Conservation (phyloP, 2,329 filamentous ascomycete genomes). For the Colletotrichum sp. region DNA sequence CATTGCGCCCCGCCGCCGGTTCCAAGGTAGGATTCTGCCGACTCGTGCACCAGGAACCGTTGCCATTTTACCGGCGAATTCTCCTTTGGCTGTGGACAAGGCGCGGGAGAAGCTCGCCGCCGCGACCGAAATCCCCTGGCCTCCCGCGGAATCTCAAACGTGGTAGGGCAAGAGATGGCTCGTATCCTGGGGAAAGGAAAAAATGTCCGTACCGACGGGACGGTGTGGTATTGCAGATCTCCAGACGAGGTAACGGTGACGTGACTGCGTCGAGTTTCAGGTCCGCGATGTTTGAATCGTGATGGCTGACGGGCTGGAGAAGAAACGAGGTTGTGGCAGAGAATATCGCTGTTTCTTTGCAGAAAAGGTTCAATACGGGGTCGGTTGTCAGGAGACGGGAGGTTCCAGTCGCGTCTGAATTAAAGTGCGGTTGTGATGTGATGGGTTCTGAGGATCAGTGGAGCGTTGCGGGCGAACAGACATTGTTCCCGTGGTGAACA, state of each 20-base stretch:
- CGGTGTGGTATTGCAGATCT: slow-evolving; percentile 12
- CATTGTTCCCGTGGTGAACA: neutral
- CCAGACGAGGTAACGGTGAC: slow-evolving; percentile 3
- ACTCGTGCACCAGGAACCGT: neutral
- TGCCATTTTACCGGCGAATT: neutral
- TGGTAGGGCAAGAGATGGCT: neutral
- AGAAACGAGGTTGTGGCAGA: neutral
- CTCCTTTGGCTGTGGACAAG: neutral
- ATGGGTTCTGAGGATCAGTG: neutral
- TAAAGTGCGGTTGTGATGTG: slow-evolving; percentile 11
- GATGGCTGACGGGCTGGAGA: neutral
- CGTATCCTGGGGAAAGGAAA: neutral
- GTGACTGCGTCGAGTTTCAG: slow-evolving; percentile 9
- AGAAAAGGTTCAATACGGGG: neutral
- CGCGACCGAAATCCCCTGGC: neutral
- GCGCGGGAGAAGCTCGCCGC: neutral
- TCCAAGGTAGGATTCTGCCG: neutral
- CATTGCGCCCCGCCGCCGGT: neutral
- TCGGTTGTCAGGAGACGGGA: slow-evolving; percentile 1
- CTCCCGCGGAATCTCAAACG: neutral
- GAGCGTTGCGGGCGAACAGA: neutral
- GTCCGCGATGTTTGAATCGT: neutral
- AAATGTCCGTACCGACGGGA: neutral
- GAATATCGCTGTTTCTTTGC: neutral
- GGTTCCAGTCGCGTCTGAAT: slow-evolving; percentile 15